Evolutionary conservation across 2,329 filamentous ascomycete species (phyloP), one percentile per base, ranked within the genome.

Genomic region (Emergomyces orientalis): DNA sequence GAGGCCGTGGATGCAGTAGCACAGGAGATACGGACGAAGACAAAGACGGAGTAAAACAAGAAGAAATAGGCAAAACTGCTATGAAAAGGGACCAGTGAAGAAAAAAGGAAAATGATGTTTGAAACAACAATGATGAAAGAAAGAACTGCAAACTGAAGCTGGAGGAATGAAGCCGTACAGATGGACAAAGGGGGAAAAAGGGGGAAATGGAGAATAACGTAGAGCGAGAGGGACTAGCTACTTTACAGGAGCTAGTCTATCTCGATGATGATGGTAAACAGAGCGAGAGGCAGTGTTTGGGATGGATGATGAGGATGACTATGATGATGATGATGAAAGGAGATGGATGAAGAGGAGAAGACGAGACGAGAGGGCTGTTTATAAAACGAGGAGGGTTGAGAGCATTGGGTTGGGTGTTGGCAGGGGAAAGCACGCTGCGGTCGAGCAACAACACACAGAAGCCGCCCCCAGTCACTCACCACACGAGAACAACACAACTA

Each of bases 61-160:
- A 39, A 41, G 34, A 37, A 22, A 37, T 27, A 61, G 59, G 19
- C 17, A 25, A 27, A 9, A 11, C 25, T 32, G 22, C 19, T 17
- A 74, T 75, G 73, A 77, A 77, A 63, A 63, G 47, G 76, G 79
- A 79, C 78, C 81, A 84, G 81, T 78, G 80, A 83, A 78, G 80
- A 83, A 79, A 72, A 78, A 79, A 81, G 78, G 81, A 81, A 78
- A 80, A 81, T 78, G 79, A 83, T 82, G 79, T 80, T 80, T 79
- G 79, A 76, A 82, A 81, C 81, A 79, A 74, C 74, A 69, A 72
- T 69, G 69, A 67, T 68, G 70, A 72, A 60, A 17, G 49, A 54
- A 39, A 32, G 49, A 41, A 37, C 30, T 34, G 51, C 17, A 22
- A 47, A 32, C 22, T 60, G 59, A 41, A 51, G 19, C 14, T 52